Percentiles rank a stretch among this genome's conserved stretches.
Conservation (phyloP, 2,329 filamentous ascomycete genomes). For the Moelleriella libera region DNA sequence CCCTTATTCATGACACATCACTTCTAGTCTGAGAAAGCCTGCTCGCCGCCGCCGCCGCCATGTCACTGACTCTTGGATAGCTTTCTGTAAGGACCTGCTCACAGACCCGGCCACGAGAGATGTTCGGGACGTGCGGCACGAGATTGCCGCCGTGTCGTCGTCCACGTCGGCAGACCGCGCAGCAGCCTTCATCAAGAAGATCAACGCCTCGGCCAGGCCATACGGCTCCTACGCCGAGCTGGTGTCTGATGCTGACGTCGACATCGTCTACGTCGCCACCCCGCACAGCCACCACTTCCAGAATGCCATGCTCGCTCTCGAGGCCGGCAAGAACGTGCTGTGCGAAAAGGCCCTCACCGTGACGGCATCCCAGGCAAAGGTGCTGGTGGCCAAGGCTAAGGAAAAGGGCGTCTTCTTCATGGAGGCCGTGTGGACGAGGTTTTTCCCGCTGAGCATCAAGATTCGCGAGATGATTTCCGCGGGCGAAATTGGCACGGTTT, state of each 20-base stretch:
- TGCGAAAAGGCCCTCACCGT: slow-evolving; percentile 88
- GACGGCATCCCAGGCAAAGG: slow-evolving; percentile 61
- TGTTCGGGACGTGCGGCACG: slow-evolving; percentile 60
- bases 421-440: slow-evolving; percentile 84
- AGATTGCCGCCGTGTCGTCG: slow-evolving; percentile 66
- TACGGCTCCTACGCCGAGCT: slow-evolving; percentile 77
- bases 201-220: slow-evolving; percentile 50
- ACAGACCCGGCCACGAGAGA: slow-evolving; percentile 55
- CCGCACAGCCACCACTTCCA: slow-evolving; percentile 91
- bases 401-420: slow-evolving; percentile 64
- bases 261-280: slow-evolving; percentile 81
- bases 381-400: slow-evolving; percentile 56
- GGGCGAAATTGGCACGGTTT: slow-evolving; percentile 44
- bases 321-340: slow-evolving; percentile 75
- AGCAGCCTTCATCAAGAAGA: slow-evolving; percentile 55
- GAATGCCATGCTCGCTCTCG: slow-evolving; percentile 71
- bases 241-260: slow-evolving; percentile 62
- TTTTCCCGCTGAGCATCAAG: slow-evolving; percentile 71
- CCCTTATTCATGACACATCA: background rate
- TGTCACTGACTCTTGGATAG: slow-evolving; percentile 15
- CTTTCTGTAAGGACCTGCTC: slow-evolving; percentile 66
- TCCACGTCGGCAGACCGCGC: slow-evolving; percentile 60
- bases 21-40: background rate
- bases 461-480: slow-evolving; percentile 48
- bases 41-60: background rate